Percentiles rank a stretch among this genome's conserved stretches.
phyloP scores from a whole-genome alignment of 345 rosid species.

The Balakata baccata region DNA sequence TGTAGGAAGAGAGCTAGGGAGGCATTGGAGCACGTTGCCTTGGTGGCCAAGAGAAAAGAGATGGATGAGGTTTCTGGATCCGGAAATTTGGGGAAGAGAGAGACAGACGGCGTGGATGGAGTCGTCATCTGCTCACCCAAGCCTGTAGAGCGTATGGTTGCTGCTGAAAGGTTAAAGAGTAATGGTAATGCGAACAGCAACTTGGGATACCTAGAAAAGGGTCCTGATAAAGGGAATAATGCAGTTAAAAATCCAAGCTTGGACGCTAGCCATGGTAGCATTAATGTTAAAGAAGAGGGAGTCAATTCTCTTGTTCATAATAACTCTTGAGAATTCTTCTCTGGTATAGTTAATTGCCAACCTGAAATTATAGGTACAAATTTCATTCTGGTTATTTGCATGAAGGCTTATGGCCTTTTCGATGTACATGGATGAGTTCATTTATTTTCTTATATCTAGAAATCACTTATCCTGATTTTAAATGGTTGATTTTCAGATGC shows the following conservation, averaged over 20 bases:
- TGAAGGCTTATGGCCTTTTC: no score
- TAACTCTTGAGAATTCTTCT: not conserved
- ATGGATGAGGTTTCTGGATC: slow-evolving; percentile 6
- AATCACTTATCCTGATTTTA: not conserved
- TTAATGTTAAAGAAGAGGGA: slow-evolving; percentile 1
- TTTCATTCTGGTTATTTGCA: not conserved
- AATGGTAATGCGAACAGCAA: not conserved
- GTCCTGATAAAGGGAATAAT: not conserved
- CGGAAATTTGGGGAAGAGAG: not conserved
- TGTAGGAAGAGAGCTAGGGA: slow-evolving; percentile 69
- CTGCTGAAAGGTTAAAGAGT: not conserved
- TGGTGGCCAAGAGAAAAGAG: slow-evolving; percentile 19
- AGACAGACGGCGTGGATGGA: not conserved
- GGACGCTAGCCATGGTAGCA: not conserved
- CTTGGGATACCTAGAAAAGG: not conserved
- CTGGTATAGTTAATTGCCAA: not conserved
- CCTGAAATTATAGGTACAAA: not conserved
- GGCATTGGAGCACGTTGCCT: slow-evolving; percentile 51
- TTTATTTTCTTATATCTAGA: not conserved
- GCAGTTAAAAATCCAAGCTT: not conserved
- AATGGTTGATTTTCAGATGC: not conserved
- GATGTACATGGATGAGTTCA: not conserved
- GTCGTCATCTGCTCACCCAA: not conserved
- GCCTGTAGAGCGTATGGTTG: not conserved
- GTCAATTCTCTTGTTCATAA: not conserved